These are phyloP conservation scores for Tubosaeta sp. DNA, from an alignment of 768 basidiomycete species.

Conservation along the genomic window DNA sequence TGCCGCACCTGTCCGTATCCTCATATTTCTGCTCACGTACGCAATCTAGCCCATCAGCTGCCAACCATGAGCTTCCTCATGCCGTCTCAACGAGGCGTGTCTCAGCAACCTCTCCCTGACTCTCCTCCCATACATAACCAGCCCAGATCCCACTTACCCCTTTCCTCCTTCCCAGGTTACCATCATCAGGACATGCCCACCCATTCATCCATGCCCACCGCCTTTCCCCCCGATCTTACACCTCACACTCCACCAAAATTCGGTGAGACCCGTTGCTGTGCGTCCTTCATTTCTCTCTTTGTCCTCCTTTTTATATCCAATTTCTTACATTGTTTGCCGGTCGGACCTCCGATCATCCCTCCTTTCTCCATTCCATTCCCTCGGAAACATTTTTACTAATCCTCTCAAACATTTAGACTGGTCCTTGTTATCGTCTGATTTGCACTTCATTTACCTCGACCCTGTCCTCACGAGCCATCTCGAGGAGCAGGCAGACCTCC, in stretches of 20 bases:
- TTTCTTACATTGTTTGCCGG: slow-evolving; percentile 2
- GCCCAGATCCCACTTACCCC: slow-evolving; percentile 34
- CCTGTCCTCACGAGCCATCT: slow-evolving; percentile 74
- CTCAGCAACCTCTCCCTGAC: slow-evolving; percentile 25
- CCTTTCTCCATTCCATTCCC: slow-evolving; percentile 6
- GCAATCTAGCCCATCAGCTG: slow-evolving; percentile 18
- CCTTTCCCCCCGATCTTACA: slow-evolving; percentile 35
- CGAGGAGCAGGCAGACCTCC: slow-evolving; percentile 59
- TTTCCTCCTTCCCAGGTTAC: slow-evolving; percentile 36
- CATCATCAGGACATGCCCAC: slow-evolving; percentile 30
- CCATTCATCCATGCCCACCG: slow-evolving; percentile 25
- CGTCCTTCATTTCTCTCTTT: slow-evolving; percentile 29
- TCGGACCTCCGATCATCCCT: slow-evolving; percentile 24
- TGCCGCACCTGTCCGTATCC: slow-evolving; percentile 13
- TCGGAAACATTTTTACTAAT: slow-evolving; percentile 20
- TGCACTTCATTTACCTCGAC: slow-evolving; percentile 80
- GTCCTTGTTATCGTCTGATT: slow-evolving; percentile 71
- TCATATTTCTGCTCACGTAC: slow-evolving; percentile 21
- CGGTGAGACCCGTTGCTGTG: slow-evolving; percentile 76
- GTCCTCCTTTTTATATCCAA: slow-evolving; percentile 8
- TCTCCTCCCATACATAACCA: slow-evolving; percentile 32
- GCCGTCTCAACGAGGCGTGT: slow-evolving; percentile 32
- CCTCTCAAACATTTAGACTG: slow-evolving; percentile 51
- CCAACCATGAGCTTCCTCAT: slow-evolving; percentile 33
- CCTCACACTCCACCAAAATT: slow-evolving; percentile 46